phyloP scores from a whole-genome alignment of 202 grass and related monocot species.

The Eragrostis tef region DNA sequence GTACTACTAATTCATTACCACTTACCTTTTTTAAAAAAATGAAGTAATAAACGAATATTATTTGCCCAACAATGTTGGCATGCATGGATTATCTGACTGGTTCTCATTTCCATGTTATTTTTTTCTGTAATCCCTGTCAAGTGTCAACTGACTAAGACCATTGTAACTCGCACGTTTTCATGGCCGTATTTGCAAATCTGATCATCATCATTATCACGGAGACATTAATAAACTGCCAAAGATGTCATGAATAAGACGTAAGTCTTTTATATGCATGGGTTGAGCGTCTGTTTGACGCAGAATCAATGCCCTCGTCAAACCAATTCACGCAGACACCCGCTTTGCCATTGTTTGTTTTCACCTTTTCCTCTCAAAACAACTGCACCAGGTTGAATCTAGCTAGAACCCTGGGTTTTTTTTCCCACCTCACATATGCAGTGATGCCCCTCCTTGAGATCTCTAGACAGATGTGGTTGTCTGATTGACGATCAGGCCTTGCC shows the following conservation, averaged over 20 bases:
- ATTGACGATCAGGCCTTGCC: background rate
- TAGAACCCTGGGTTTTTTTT: no score
- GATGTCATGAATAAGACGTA: background rate
- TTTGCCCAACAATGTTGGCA: background rate
- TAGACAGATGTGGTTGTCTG: background rate
- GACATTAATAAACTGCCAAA: background rate
- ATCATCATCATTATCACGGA: background rate
- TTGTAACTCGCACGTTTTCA: background rate
- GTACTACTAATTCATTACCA: background rate
- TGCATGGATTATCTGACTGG: background rate
- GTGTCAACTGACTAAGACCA: background rate
- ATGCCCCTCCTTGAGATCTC: background rate
- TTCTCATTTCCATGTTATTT: background rate
- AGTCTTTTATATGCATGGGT: background rate
- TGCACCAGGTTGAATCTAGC: background rate
- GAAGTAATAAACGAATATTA: background rate
- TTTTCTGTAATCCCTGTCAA: background rate
- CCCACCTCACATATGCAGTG: background rate
- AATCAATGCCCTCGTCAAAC: conserved; percentile 31
- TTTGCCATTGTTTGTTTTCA: background rate
- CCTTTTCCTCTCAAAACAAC: background rate
- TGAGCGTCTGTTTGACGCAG: background rate
- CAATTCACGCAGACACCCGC: background rate
- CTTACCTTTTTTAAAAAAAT: background rate
- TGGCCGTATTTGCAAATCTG: background rate